Evolutionary conservation across 1,139 yeast genomes (phyloP), one percentile per base, ranked within the genome.

Genomic region (Zygoascus meyerae): DNA sequence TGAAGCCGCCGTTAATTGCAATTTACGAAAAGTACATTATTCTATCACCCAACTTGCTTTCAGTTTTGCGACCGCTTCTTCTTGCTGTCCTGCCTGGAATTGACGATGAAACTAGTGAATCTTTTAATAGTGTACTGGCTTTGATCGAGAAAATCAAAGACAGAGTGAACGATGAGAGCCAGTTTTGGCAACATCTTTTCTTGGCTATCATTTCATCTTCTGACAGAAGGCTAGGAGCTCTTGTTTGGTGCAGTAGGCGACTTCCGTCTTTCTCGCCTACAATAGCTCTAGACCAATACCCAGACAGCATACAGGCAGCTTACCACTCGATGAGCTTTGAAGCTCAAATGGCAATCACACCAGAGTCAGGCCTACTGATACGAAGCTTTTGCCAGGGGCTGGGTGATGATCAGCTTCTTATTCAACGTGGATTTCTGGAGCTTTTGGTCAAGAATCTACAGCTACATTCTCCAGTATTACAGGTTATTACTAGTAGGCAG

Each of bases 41-140:
- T 5, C 72, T 75, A 15, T 62, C 86, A 8, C 75, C 80, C 0
- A 51, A 58, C 0, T 69, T 75, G 2, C 71, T 78, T 45, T 67
- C 73, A 15, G 65, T 86, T 16, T 68, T 84, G 21, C 81, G 78
- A 51, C 90, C 97, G 0, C 62, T 92, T 16, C 65, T 92, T 6
- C 71, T 89, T 43, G 78, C 94, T 53, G 70, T 90, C 35, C 66
- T 92, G 10, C 89, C 96, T 0, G 96, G 96, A 0, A 74, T 94
- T 42, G 98, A 92, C 56, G 97, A 92, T 57, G 96, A 89, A 55
- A 78, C 87, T 40, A 81, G 92, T 16, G 98, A 92, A 59, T 79
- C 83, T 31, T 90, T 84, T 60, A 72, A 71, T 12, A 77, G 81
- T 3, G 76, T 81, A 1, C 56, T 87, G 48, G 68, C 69, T 1